Conservation (phyloP, 2,329 filamentous ascomycete species). For the Colletotrichum sp. region DNA sequence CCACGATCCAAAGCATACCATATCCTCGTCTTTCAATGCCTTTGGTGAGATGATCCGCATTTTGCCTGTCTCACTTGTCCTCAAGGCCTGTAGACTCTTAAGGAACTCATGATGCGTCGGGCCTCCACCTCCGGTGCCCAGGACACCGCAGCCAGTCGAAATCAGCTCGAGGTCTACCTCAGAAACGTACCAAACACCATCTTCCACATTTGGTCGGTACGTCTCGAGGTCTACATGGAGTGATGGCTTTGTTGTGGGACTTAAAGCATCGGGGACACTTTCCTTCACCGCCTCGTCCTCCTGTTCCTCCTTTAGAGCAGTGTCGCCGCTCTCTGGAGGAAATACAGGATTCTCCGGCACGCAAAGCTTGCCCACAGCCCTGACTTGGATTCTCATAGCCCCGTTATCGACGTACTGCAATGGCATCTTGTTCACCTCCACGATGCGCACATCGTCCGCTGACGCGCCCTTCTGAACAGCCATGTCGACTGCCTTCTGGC, state of each 20-base stretch:
- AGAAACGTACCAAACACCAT: slow-evolving; percentile 22
- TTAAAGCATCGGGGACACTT: slow-evolving; percentile 31
- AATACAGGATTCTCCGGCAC: slow-evolving; percentile 29
- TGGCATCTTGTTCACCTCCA: slow-evolving; percentile 49
- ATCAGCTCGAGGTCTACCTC: slow-evolving; percentile 26
- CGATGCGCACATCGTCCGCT: slow-evolving; percentile 43
- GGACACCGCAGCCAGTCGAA: slow-evolving; percentile 26
- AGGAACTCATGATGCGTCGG: slow-evolving; percentile 26
- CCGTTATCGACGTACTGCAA: slow-evolving; percentile 40
- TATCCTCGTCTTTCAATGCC: slow-evolving; percentile 39
- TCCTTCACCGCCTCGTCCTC: slow-evolving; percentile 26
- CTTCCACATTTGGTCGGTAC: slow-evolving; percentile 10
- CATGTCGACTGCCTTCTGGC: slow-evolving; percentile 29
- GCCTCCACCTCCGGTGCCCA: slow-evolving; percentile 27
- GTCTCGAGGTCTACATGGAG: slow-evolving; percentile 32
- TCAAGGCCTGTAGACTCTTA: slow-evolving; percentile 20
- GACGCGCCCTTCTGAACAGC: slow-evolving; percentile 1
- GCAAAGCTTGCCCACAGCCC: slow-evolving; percentile 37
- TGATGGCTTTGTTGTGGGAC: slow-evolving; percentile 35
- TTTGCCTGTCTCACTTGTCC: slow-evolving; percentile 14
- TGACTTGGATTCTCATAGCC: slow-evolving; percentile 37
- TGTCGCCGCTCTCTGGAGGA: slow-evolving; percentile 7
- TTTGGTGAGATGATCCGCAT: slow-evolving; percentile 41
- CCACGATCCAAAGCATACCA: slow-evolving; percentile 48
- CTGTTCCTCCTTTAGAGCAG: slow-evolving; percentile 24